These are phyloP conservation scores for Pleurotus eryngii DNA, from an alignment of 768 basidiomycete species.

Conservation along the genomic window DNA sequence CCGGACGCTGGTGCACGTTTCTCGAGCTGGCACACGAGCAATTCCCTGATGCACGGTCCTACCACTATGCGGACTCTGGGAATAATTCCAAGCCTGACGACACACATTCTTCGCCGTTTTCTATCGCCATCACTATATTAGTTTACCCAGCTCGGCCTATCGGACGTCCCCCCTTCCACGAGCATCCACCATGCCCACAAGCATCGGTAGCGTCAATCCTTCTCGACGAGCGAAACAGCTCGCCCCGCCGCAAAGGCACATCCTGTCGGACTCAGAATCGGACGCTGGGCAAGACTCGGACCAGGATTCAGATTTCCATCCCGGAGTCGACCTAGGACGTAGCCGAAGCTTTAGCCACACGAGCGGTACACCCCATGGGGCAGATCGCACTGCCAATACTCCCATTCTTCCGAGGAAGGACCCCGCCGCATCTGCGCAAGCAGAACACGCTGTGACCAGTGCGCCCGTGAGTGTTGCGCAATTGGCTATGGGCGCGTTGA, in stretches of 20 bases:
- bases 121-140: constrained; percentile 5
- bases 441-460: not conserved
- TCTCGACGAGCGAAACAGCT: constrained; percentile 34
- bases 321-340: constrained; percentile 10
- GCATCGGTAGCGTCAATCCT: constrained; percentile 31
- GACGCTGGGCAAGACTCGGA: constrained; percentile 8
- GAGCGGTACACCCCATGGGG: not conserved
- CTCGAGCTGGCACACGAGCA: constrained; percentile 20
- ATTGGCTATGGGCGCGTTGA: constrained; percentile 11
- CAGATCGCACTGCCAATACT: constrained; percentile 6
- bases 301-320: constrained; percentile 3
- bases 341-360: constrained; percentile 8
- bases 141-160: not conserved
- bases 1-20: constrained; percentile 17
- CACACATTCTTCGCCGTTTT: constrained; percentile 5
- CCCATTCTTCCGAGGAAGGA: constrained; percentile 22
- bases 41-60: constrained; percentile 7
- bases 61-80: not conserved
- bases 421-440: constrained; percentile 2
- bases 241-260: not conserved
- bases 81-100: constrained; percentile 2
- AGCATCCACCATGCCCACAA: not conserved
- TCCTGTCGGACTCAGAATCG: constrained; percentile 2
- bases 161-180: not conserved
- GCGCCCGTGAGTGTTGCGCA: constrained; percentile 3